Evolutionary conservation across 495 filamentous ascomycete species (phyloP).

Genomic region (Amniculicola lignicola): DNA sequence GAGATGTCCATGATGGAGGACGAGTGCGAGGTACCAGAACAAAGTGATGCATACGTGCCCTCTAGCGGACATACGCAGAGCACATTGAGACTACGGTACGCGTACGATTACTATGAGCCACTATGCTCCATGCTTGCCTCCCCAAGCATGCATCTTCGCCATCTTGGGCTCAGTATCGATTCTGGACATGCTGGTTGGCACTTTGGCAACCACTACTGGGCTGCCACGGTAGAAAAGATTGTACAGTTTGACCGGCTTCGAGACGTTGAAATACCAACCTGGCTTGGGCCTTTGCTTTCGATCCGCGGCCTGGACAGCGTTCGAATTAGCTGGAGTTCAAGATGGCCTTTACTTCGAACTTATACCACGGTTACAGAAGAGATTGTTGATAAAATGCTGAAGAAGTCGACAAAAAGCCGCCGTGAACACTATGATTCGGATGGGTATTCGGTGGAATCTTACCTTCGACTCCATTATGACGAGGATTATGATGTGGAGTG

Average conservation of each 20-base stretch:
- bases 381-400: no score
- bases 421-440: background rate
- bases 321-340: no score
- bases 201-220: no score
- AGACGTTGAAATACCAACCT: no score
- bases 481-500: background rate
- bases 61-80: background rate
- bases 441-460: background rate
- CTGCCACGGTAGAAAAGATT: no score
- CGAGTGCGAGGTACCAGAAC: background rate
- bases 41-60: background rate
- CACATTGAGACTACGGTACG: background rate
- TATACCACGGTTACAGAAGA: no score
- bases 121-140: slow-evolving; percentile 1
- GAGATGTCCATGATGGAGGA: slow-evolving; percentile 3
- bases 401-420: no score
- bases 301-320: no score
- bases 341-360: no score
- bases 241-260: no score
- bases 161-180: background rate
- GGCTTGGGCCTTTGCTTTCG: no score
- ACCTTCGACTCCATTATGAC: background rate
- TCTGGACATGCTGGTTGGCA: background rate
- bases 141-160: slow-evolving; percentile 2
- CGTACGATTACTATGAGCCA: background rate